These are phyloP conservation scores for Herpotrichia juniperi DNA, from an alignment of 2,329 filamentous ascomycete genomes.

Conservation along the genomic window DNA sequence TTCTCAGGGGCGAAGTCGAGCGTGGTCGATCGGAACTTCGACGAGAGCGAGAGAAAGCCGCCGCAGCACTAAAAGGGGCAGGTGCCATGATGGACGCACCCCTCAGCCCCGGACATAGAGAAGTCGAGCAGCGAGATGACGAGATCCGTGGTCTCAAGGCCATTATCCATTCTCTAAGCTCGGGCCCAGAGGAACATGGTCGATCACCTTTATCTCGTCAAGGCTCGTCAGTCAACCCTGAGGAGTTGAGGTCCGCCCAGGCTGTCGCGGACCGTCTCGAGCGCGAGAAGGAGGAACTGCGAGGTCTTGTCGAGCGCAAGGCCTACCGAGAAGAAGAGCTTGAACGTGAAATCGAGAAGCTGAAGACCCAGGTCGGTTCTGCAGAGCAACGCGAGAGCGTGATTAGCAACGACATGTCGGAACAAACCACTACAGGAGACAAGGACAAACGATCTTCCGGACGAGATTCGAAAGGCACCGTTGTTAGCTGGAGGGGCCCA, in stretches of 20 bases:
- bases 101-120: constrained; percentile 62
- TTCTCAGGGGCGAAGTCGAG: constrained; percentile 92
- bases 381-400: constrained; percentile 59
- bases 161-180: constrained; percentile 93
- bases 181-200: constrained; percentile 62
- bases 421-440: constrained; percentile 54
- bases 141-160: constrained; percentile 97
- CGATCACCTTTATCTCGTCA: constrained; percentile 39
- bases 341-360: constrained; percentile 76
- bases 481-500: constrained; percentile 61
- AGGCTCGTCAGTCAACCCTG: constrained; percentile 35
- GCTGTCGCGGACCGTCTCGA: constrained; percentile 73
- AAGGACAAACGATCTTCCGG: constrained; percentile 62
- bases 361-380: constrained; percentile 49
- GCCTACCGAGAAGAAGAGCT: constrained; percentile 79
- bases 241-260: constrained; percentile 64
- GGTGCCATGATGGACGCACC: constrained; percentile 53
- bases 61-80: constrained; percentile 63
- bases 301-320: constrained; percentile 74
- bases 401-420: constrained; percentile 57
- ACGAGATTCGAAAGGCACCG: constrained; percentile 70
- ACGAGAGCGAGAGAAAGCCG: constrained; percentile 84
- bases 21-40: constrained; percentile 85
- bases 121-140: constrained; percentile 92
- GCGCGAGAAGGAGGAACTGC: constrained; percentile 79